Conservation (phyloP, 2,329 filamentous ascomycete species). For the Fusarium penzigii region DNA sequence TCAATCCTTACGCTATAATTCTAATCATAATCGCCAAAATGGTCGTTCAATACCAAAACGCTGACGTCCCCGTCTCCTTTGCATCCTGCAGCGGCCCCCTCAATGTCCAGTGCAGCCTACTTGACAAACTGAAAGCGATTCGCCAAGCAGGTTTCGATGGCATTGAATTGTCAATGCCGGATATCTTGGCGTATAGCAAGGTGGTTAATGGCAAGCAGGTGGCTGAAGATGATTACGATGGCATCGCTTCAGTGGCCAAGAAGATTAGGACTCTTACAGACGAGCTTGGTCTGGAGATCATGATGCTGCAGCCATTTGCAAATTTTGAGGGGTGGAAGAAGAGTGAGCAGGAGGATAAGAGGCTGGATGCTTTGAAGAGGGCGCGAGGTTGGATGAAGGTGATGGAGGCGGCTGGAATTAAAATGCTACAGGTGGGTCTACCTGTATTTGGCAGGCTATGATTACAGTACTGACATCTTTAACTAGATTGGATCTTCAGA, state of each 20-base stretch:
- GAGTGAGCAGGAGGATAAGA: constrained; percentile 48
- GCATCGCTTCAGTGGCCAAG: constrained; percentile 54
- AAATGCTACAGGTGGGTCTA: constrained; percentile 65
- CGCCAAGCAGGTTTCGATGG: constrained; percentile 65
- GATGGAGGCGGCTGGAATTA: constrained; percentile 69
- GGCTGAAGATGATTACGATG: constrained; percentile 58
- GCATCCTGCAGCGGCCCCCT: constrained; percentile 58
- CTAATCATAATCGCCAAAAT: constrained; percentile 1
- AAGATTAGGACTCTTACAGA: constrained; percentile 57
- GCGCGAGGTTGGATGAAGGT: constrained; percentile 69
- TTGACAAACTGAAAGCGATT: constrained; percentile 62
- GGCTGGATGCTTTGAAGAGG: constrained; percentile 62
- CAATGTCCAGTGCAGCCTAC: constrained; percentile 50
- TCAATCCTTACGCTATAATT: too few relatives aligned
- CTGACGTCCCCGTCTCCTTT: constrained; percentile 36
- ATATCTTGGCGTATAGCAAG: constrained; percentile 64
- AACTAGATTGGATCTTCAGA: constrained; percentile 63
- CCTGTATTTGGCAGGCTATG: background rate
- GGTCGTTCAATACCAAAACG: constrained; percentile 8
- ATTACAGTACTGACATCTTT: background rate
- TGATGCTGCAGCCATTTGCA: constrained; percentile 75
- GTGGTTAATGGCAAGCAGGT: constrained; percentile 53
- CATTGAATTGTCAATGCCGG: constrained; percentile 75
- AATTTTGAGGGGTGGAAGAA: constrained; percentile 76
- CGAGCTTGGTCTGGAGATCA: constrained; percentile 56